phyloP scores from a whole-genome alignment of 208 protist genomes.

The Acanthamoeba castellanii region DNA sequence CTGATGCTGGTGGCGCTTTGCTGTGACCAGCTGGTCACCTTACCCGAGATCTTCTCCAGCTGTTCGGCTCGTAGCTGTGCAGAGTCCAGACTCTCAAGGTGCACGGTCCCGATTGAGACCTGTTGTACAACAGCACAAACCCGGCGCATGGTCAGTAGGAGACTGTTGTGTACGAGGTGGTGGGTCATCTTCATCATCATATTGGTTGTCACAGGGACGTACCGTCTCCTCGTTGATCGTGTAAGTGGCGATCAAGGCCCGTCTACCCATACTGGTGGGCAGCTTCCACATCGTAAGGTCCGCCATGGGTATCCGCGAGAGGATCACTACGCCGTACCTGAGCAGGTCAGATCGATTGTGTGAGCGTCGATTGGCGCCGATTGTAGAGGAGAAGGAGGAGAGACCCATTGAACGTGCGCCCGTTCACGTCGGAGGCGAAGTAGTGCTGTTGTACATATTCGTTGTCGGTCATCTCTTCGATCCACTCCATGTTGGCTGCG shows the following conservation, averaged over 20 bases:
- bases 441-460: slow-evolving; percentile 4
- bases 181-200: background rate
- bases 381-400: background rate
- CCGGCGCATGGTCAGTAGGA: too few relatives aligned
- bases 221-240: slow-evolving; percentile 17
- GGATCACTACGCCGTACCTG: slow-evolving; percentile 34
- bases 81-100: slow-evolving; percentile 66
- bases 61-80: background rate
- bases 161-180: too few relatives aligned
- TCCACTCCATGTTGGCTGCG: slow-evolving; percentile 40
- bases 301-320: slow-evolving; percentile 29
- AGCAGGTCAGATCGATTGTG: background rate
- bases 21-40: background rate
- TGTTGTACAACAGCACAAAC: background rate
- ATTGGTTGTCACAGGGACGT: background rate
- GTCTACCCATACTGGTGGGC: slow-evolving; percentile 32
- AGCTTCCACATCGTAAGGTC: slow-evolving; percentile 9
- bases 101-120: slow-evolving; percentile 26
- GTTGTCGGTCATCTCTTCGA: slow-evolving; percentile 40
- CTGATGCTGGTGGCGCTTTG: too few relatives aligned
- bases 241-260: background rate
- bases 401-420: slow-evolving; percentile 7
- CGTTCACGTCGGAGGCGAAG: background rate
- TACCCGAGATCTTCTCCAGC: slow-evolving; percentile 11
- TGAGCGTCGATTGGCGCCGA: background rate